Evolutionary conservation across 2,329 filamentous ascomycete species (phyloP).

Genomic region (Rhynchosporium secalis): DNA sequence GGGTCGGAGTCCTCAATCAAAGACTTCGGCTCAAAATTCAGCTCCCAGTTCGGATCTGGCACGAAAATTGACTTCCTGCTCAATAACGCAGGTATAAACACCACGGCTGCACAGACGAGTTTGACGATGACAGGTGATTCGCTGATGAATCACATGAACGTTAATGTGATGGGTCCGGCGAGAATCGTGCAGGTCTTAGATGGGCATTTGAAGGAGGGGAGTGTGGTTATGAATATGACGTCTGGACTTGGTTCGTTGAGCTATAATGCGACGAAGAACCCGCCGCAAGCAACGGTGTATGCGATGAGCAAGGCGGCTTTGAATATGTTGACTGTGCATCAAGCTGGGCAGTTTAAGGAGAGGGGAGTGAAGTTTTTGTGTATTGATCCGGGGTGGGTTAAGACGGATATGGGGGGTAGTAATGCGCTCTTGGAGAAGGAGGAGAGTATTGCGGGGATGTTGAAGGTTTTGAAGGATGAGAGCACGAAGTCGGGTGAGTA

Average conservation of each 20-base stretch:
- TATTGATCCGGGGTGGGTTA: constrained; percentile 21
- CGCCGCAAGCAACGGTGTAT: constrained; percentile 16
- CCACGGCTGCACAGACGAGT: constrained; percentile 41
- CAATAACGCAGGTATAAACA: constrained; percentile 47
- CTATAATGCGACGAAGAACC: constrained; percentile 9
- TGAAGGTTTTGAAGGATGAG: constrained; percentile 13
- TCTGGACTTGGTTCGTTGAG: constrained; percentile 14
- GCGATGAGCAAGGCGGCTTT: constrained; percentile 28
- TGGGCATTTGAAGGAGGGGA: constrained; percentile 13
- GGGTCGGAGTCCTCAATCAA: constrained; percentile 41
- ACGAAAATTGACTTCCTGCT: constrained; percentile 45
- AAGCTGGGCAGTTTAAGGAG: constrained; percentile 9
- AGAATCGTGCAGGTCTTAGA: constrained; percentile 45
- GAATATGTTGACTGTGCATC: constrained; percentile 27
- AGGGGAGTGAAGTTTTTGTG: constrained; percentile 12
- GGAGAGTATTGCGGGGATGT: constrained; percentile 18
- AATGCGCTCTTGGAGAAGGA: constrained; percentile 15
- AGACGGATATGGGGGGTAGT: constrained; percentile 22
- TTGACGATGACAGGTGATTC: constrained; percentile 43
- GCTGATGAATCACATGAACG: constrained; percentile 44
- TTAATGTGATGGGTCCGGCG: constrained; percentile 50
- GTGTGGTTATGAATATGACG: constrained; percentile 29
- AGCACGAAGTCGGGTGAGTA: constrained; percentile 3
- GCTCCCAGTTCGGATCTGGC: constrained; percentile 30
- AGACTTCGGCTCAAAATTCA: constrained; percentile 40